Percentiles rank a stretch among this genome's conserved stretches.
These are phyloP conservation scores for Lentinula edodes DNA, from an alignment of 768 basidiomycete genomes.

Conservation along the genomic window DNA sequence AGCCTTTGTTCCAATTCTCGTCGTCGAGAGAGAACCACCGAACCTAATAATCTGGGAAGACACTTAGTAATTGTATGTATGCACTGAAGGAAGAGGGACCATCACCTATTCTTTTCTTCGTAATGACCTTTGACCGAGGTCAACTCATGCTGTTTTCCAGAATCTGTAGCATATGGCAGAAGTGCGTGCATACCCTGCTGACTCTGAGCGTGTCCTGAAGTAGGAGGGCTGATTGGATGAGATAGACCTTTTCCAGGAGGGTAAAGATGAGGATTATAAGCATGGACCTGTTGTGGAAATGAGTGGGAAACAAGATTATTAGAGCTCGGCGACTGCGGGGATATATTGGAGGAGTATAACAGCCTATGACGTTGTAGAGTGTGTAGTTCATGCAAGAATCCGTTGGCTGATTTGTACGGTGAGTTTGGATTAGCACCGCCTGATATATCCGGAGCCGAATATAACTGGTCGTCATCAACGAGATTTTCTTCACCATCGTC, in stretches of 20 bases:
- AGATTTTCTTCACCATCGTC: conserved; percentile 14
- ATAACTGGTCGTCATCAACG: conserved; percentile 1
- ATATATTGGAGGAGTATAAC: conserved; percentile 21
- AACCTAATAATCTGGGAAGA: conserved; percentile 49
- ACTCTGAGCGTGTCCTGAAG: background rate
- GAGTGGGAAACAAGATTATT: background rate
- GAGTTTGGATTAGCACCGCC: conserved; percentile 13
- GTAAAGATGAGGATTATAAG: background rate
- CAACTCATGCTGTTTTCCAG: conserved; percentile 27
- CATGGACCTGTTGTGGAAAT: background rate
- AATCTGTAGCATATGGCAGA: background rate
- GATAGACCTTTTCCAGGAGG: background rate
- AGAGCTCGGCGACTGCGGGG: background rate
- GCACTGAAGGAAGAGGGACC: background rate
- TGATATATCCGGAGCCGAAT: background rate
- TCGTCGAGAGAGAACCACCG: conserved; percentile 59
- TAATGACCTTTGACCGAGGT: conserved; percentile 52
- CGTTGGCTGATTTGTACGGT: conserved; percentile 60
- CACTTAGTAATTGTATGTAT: background rate
- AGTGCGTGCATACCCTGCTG: background rate
- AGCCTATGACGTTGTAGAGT: conserved; percentile 61
- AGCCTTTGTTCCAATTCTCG: conserved; percentile 22
- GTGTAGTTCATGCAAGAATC: conserved; percentile 60
- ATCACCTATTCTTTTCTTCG: conserved; percentile 58
- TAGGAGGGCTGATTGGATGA: background rate